These are phyloP conservation scores for Roridomyces roridus DNA, from an alignment of 768 basidiomycete genomes.

Conservation along the genomic window DNA sequence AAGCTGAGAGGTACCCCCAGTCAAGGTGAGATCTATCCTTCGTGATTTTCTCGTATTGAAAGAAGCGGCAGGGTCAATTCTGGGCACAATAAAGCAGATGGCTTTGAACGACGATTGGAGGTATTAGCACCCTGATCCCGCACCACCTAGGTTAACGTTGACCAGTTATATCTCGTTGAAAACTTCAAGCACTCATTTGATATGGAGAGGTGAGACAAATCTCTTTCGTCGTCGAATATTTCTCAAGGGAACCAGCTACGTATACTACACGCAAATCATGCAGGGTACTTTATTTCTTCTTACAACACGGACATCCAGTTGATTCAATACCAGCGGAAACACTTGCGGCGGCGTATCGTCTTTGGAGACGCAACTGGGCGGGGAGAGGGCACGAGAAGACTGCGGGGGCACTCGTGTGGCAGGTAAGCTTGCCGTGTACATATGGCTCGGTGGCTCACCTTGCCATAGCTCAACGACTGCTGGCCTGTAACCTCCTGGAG, in stretches of 20 bases:
- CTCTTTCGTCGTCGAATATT: too few relatives aligned
- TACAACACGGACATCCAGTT: too few relatives aligned
- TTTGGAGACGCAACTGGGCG: constrained; percentile 92
- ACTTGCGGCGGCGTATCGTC: constrained; percentile 83
- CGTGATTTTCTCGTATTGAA: not conserved
- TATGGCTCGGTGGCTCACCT: not conserved
- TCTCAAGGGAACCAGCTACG: constrained; percentile 69
- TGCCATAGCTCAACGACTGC: constrained; percentile 78
- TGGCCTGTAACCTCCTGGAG: constrained; percentile 97
- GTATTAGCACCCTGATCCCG: constrained; percentile 37
- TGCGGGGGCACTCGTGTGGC: constrained; percentile 94
- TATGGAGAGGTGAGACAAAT: constrained; percentile 77
- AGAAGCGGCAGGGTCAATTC: constrained; percentile 56
- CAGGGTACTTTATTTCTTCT: too few relatives aligned
- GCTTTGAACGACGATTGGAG: constrained; percentile 84
- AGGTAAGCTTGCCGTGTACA: constrained; percentile 53
- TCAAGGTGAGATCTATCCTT: constrained; percentile 61
- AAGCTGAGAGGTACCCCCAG: constrained; percentile 82
- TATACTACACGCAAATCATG: constrained; percentile 96
- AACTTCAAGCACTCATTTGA: constrained; percentile 92
- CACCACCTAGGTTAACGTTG: not conserved
- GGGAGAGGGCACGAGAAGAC: constrained; percentile 88
- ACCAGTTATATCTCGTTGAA: constrained; percentile 87
- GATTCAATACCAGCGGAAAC: too few relatives aligned
- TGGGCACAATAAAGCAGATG: constrained; percentile 93